phyloP scores from a whole-genome alignment of 257 asterid genomes.

The Linaria vulgaris region DNA sequence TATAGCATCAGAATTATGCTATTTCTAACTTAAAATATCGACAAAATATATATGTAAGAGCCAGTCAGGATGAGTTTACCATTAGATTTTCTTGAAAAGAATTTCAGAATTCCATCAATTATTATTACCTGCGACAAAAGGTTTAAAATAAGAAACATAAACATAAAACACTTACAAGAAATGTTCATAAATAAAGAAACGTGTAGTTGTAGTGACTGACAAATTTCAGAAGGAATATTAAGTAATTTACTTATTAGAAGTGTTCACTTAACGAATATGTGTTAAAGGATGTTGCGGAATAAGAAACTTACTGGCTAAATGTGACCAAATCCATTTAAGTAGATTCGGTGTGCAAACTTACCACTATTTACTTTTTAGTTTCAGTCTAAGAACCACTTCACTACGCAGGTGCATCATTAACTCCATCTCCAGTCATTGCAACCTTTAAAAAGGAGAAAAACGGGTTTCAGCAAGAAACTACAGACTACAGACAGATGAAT shows the following conservation, averaged over 20 bases:
- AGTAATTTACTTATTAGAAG: too few relatives aligned
- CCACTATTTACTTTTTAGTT: too few relatives aligned
- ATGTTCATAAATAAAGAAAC: too few relatives aligned
- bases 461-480: slow-evolving; percentile 15
- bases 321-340: too few relatives aligned
- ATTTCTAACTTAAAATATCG: background rate
- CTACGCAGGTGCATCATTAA: slow-evolving; percentile 99
- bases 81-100: slow-evolving; percentile 66
- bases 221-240: too few relatives aligned
- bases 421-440: slow-evolving; percentile 99
- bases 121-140: slow-evolving; percentile 72
- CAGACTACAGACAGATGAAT: background rate
- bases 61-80: slow-evolving; percentile 32
- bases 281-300: too few relatives aligned
- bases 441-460: slow-evolving; percentile 57
- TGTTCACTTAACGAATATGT: too few relatives aligned
- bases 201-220: too few relatives aligned
- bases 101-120: slow-evolving; percentile 91
- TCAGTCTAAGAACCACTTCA: too few relatives aligned
- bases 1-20: slow-evolving; percentile 16
- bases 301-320: too few relatives aligned
- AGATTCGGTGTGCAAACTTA: too few relatives aligned
- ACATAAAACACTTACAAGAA: too few relatives aligned
- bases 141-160: background rate
- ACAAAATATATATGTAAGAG: background rate